Base-by-base conservation (phyloP, 116 monocot genomes). In the Cymodocea nodosa region DNA sequence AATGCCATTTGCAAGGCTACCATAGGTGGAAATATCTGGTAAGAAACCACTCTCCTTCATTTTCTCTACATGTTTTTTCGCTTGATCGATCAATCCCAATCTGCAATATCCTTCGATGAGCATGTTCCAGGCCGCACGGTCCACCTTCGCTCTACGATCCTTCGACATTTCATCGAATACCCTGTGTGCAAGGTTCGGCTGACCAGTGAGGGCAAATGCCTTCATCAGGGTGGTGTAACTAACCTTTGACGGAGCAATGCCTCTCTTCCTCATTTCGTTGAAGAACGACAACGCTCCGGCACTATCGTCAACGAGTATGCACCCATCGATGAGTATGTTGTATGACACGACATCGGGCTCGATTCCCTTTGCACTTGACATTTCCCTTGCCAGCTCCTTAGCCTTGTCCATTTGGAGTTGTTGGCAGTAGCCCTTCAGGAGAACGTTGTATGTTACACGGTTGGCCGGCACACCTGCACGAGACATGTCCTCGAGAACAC, bases 191-290 rank as follows among this genome's bases (percentile, higher is more conserved):
- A 91, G 66, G 66, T 72, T 81, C 4, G 88, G 91, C 71, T 97
- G 97, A 11, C 84, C 92, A 9, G 85, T 70, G 20, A 91, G 57
- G 18, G 88, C 85, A 49, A 97, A 91, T 4, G 92, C 97, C 79
- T 97, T 97, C 97, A 97, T 97, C 66, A 91, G 65, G 0, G 97
- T 97, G 11, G 97, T 97, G 85, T 97, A 97, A 73, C 97, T 97
- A 18, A 89, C 81, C 56, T 82, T 84, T 4, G 85, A 79, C 15
- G 92, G 97, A 6, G 88, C 77, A 18, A 97, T 97, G 30, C 91
- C 85, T 0, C 71, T 71, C 68, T 81, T 82, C 15, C 97, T 68
- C 97, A 97, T 97, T 73, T 97, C 86, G 51, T 91, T 91, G 71
- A 91, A 97, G 80, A 73, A 88, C 20, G 82, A 76, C 76, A 97